Conservation (phyloP, 2,329 filamentous ascomycete species). For the Fusarium chlamydosporum region DNA sequence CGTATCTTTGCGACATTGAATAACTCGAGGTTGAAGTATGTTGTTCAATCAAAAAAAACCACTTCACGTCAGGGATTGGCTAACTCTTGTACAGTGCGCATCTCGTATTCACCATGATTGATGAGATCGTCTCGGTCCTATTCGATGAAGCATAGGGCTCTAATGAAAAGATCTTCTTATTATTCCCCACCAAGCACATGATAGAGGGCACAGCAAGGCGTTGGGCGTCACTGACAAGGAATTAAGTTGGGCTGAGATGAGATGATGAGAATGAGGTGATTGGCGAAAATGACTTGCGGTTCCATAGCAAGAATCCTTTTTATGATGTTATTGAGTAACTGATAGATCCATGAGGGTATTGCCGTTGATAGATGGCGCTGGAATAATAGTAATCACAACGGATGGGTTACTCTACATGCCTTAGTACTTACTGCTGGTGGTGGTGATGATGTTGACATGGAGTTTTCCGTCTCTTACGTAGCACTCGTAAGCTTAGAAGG, state of each 20-base stretch:
- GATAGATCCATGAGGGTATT: slow-evolving; percentile 14
- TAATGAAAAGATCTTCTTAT: slow-evolving; percentile 14
- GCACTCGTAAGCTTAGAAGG: neutral
- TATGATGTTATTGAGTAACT: slow-evolving; percentile 3
- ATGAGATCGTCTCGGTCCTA: slow-evolving; percentile 76
- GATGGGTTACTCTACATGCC: slow-evolving; percentile 5
- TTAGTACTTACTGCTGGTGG: neutral
- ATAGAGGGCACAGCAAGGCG: slow-evolving; percentile 42
- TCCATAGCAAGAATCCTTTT: slow-evolving; percentile 15
- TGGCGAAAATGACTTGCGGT: slow-evolving; percentile 29
- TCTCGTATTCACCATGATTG: slow-evolving; percentile 77
- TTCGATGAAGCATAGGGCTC: slow-evolving; percentile 63
- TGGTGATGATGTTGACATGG: slow-evolving; percentile 8
- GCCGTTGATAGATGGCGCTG: slow-evolving; percentile 14
- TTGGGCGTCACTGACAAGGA: slow-evolving; percentile 45
- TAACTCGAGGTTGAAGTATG: slow-evolving; percentile 89
- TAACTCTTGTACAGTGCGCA: slow-evolving; percentile 67
- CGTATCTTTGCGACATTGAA: slow-evolving; percentile 93
- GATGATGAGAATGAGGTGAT: slow-evolving; percentile 13
- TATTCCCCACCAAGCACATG: slow-evolving; percentile 34
- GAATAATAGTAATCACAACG: slow-evolving; percentile 38
- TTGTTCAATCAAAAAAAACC: slow-evolving; percentile 43
- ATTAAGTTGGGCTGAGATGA: slow-evolving; percentile 33
- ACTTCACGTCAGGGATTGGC: neutral
- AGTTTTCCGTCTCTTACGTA: slow-evolving; percentile 9